Evolutionary conservation across 352 stramenopile species (phyloP).

Genomic region (Albugo laibachii): DNA sequence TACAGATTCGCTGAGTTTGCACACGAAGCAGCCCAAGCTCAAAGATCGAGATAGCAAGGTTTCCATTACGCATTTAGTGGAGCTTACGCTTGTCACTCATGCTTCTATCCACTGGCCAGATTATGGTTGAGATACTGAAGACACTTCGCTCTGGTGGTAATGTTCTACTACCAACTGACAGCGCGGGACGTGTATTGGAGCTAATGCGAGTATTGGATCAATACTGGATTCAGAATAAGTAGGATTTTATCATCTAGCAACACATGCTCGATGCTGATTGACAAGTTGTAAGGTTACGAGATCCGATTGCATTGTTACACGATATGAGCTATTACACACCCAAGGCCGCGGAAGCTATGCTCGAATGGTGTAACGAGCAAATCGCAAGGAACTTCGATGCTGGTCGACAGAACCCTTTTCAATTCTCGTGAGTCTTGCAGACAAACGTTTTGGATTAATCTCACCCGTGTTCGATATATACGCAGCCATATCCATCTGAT

Average conservation of each 20-base stretch:
- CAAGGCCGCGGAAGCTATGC: slow-evolving; percentile 74
- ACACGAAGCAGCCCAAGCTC: slow-evolving; percentile 70
- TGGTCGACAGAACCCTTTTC: slow-evolving; percentile 71
- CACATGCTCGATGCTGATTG: not conserved
- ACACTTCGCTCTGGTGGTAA: slow-evolving; percentile 84
- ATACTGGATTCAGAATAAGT: slow-evolving; percentile 92
- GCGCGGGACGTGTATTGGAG: slow-evolving; percentile 87
- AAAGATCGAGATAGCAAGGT: slow-evolving; percentile 77
- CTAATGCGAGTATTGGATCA: slow-evolving; percentile 88
- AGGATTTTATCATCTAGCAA: slow-evolving; percentile 8
- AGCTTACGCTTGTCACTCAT: slow-evolving; percentile 10
- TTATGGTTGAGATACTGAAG: slow-evolving; percentile 87
- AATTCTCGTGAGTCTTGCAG: slow-evolving; percentile 46
- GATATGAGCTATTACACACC: slow-evolving; percentile 82
- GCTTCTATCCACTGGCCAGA: slow-evolving; percentile 24
- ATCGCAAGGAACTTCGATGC: slow-evolving; percentile 83
- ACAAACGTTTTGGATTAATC: not conserved
- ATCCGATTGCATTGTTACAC: slow-evolving; percentile 72
- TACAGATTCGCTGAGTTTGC: slow-evolving; percentile 77
- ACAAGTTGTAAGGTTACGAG: slow-evolving; percentile 24
- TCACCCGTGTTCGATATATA: not conserved
- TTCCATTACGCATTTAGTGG: slow-evolving; percentile 2
- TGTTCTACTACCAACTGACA: slow-evolving; percentile 90
- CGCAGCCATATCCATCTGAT: slow-evolving; percentile 71
- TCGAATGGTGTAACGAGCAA: slow-evolving; percentile 80